A percentile compares a stretch with the other conserved stretches of the same genome.
Conservation (phyloP, 192 early-diverging fungal species). For the Mortierella claussenii region DNA sequence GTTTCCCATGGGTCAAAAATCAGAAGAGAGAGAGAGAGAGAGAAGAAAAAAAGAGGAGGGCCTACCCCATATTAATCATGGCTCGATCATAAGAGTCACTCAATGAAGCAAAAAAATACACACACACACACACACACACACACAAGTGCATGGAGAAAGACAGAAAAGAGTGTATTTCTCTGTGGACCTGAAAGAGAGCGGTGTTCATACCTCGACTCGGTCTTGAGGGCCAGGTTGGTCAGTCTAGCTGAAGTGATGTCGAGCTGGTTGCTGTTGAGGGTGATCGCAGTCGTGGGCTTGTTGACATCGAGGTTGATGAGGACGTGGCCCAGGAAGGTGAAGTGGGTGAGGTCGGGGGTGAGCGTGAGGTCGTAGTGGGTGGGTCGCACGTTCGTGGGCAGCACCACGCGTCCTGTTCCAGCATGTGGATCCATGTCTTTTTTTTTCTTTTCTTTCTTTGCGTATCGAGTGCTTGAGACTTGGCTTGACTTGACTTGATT, state of each 20-base stretch:
- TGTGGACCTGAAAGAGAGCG: too few relatives aligned
- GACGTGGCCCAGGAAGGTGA: conserved; percentile 77
- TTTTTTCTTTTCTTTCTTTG: too few relatives aligned
- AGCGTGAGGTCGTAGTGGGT: conserved; percentile 84
- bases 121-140: too few relatives aligned
- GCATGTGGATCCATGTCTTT: conserved; percentile 51
- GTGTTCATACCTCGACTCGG: conserved; percentile 57
- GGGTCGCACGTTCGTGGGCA: conserved; percentile 88
- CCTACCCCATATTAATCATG: too few relatives aligned
- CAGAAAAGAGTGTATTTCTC: too few relatives aligned
- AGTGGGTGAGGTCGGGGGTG: conserved; percentile 82
- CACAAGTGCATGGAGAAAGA: too few relatives aligned
- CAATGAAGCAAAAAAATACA: too few relatives aligned
- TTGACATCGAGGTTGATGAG: conserved; percentile 66
- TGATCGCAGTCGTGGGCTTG: conserved; percentile 70
- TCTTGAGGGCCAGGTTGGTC: conserved; percentile 58
- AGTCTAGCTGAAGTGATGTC: conserved; percentile 68
- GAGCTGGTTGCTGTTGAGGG: conserved; percentile 74
- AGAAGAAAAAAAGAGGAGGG: not conserved
- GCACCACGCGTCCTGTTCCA: conserved; percentile 70
- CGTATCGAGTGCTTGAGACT: too few relatives aligned
- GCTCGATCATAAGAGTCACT: too few relatives aligned
- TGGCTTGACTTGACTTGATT: too few relatives aligned
- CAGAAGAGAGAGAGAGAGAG: not conserved
- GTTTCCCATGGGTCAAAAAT: too few relatives aligned